Base-by-base conservation (phyloP, 2,329 filamentous ascomycete genomes). In the Botryotinia narcissicola region DNA sequence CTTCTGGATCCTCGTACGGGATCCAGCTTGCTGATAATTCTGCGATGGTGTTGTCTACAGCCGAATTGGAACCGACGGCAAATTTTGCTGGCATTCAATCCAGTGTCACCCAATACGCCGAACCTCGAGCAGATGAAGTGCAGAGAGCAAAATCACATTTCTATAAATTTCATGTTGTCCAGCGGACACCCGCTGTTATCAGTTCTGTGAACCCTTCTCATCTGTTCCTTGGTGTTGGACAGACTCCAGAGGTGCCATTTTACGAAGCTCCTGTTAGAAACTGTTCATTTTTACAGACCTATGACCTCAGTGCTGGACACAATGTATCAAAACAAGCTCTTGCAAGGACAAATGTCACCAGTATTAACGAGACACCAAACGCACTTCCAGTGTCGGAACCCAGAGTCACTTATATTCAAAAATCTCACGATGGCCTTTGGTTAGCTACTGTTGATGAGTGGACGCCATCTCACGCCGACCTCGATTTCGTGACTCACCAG, bases 21-120 rank as follows among this genome's bases (percentile, higher is more conserved):
- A 82, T 98, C 37, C 92, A 94, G 77, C 86, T 98, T 69, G 93
- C 94, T 42, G 95, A 98, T 82, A 99, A 99, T 82, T 97, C 94
- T 2, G 86, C 92, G 72, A 95, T 98, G 87, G 86, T 98, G 10
- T 82, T 99, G 25, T 97, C 95, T 3, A 98, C 96, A 5, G 90
- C 93, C 20, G 95, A 98, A 82, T 86, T 98, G 81, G 90, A 92
- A 80, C 93, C 96, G 7, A 94, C 91, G 25, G 89, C 93, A 29
- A 96, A 94, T 79, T 89, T 98, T 74, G 91, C 93, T 32, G 94
- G 95, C 1, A 88, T 98, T 60, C 95, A 98, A 81, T 86, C 87
- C 5, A 84, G 87, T 25, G 85, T 87, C 7, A 82, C 87, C n/a
- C 84, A 86, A 54, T 83, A 84, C 32, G 82, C 83, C 25, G 83